Base-by-base conservation (phyloP, 139 green algal genomes). In the Closterium sp. region DNA sequence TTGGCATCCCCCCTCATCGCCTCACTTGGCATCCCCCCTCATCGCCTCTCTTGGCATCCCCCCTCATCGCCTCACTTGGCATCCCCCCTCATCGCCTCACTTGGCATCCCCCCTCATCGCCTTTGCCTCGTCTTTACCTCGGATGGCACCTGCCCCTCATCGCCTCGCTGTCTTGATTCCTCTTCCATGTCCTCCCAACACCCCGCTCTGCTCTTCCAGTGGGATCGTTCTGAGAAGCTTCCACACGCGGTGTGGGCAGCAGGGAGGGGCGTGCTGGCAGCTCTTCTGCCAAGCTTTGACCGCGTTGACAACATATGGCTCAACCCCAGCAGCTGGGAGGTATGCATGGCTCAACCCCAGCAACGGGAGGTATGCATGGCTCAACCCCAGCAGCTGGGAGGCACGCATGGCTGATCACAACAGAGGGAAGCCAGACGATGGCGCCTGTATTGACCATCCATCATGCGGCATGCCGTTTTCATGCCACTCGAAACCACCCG, bases 181-280 rank as follows among this genome's bases (percentile, higher is more conserved):
- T 76, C 55, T 76, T 2, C 55, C 55, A 66, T 66, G 38, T 66
- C 2, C 5, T 16, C 4, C 38, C 5, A 66, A 66, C 38, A 66
- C 38, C 38, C 38, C 38, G 19, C 38, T 66, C 38, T 66, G 38
- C 38, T 10, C 38, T 36, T 19, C 28, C 89, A 92, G 89, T 92
- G 89, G 89, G 87, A 31, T 23, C 89, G 89, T 25, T 83, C 90
- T 21, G 35, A 38, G n/a, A 92, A 92, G 89, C 38, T 84, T 31
- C 89, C 89, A 31, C 89, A 92, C 43, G 89, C 89, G 34, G 83
- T 92, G 30, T 92, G 89, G 89, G 89, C 89, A 36, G 89, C 89
- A 34, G 89, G 89, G 19, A 69, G 76, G 31, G 66, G 33, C 2
- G 32, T 92, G 76, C 31, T 92, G 33, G 76, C 76, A n/a, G 89